phyloP scores from a whole-genome alignment of 306 rosid species.

The Trifolium fragiferum region DNA sequence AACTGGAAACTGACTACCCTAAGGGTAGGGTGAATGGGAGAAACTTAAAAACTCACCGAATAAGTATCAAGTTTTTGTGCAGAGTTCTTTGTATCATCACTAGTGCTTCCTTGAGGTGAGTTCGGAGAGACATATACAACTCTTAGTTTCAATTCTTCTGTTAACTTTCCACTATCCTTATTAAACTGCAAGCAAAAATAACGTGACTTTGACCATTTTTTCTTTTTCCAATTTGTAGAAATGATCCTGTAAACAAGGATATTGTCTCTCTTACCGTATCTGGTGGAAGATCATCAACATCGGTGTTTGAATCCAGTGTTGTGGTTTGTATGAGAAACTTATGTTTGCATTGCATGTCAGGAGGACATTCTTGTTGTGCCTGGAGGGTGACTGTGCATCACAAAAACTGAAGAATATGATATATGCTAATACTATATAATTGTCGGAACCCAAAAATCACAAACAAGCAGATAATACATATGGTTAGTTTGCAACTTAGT shows the following conservation, averaged over 20 bases:
- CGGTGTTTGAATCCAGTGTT: conserved; percentile 62
- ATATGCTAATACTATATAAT: conserved; percentile 25
- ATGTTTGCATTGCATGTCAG: conserved; percentile 80
- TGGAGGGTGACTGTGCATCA: conserved; percentile 85
- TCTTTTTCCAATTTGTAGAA: conserved; percentile 25
- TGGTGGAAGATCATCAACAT: conserved; percentile 75
- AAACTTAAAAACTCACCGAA: conserved; percentile 74
- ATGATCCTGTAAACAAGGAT: conserved; percentile 36
- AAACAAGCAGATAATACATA: conserved; percentile 14
- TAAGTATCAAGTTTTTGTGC: conserved; percentile 51
- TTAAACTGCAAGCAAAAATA: conserved; percentile 60
- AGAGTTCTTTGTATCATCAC: conserved; percentile 61
- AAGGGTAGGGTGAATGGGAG: conserved; percentile 11
- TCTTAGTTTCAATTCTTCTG: conserved; percentile 88
- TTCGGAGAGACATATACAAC: conserved; percentile 62
- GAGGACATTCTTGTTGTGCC: conserved; percentile 80
- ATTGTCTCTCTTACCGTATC: conserved; percentile 66
- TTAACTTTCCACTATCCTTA: conserved; percentile 72
- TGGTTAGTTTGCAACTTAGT: conserved; percentile 24
- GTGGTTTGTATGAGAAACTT: conserved; percentile 94
- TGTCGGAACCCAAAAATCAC: neutral
- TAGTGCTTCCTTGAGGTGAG: conserved; percentile 59
- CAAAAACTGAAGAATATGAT: conserved; percentile 37
- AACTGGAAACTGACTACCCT: conserved; percentile 18
- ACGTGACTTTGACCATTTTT: conserved; percentile 17